Evolutionary conservation across 2,329 filamentous ascomycete genomes (phyloP).

Genomic region (Fusarium sp.): DNA sequence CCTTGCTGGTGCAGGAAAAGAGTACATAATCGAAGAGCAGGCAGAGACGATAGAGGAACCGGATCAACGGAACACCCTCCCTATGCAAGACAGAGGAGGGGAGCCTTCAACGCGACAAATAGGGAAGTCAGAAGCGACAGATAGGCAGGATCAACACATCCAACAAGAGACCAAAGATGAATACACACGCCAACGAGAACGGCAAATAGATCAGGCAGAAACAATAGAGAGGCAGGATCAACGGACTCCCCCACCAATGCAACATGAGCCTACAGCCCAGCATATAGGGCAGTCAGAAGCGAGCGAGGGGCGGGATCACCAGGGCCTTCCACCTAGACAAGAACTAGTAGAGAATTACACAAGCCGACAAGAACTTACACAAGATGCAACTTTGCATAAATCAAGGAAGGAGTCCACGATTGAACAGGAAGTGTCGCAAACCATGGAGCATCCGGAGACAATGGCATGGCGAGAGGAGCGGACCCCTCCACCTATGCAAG

Average conservation of each 20-base stretch:
- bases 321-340: no score
- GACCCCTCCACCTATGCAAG: background rate
- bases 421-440: no score
- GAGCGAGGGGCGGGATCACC: no score
- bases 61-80: background rate
- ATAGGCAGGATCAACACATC: background rate
- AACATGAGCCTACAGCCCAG: background rate
- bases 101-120: background rate
- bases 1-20: background rate
- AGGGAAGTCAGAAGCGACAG: background rate
- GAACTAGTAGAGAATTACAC: no score
- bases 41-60: background rate
- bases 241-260: background rate
- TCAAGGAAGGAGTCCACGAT: no score
- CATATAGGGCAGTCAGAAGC: background rate
- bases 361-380: no score
- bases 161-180: no score
- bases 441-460: no score
- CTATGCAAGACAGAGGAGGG: background rate
- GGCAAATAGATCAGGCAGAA: background rate
- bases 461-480: background rate
- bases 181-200: no score
- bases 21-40: background rate
- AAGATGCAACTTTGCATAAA: no score
- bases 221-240: background rate